Evolutionary conservation across 2,329 filamentous ascomycete species (phyloP).

Genomic region (Hymenoscyphus scutula): DNA sequence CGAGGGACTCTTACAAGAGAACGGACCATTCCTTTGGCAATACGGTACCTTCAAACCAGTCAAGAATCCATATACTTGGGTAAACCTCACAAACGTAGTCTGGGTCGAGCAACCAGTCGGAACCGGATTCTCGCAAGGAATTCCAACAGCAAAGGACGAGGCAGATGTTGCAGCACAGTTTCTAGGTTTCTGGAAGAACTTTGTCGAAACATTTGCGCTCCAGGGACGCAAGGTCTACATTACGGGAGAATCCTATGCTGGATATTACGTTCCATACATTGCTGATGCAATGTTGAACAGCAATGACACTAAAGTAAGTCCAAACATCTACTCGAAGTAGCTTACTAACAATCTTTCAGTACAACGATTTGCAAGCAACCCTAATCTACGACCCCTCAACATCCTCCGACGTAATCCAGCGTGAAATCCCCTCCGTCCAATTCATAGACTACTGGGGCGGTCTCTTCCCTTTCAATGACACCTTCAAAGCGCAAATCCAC

Average conservation of each 20-base stretch:
- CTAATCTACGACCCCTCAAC: constrained; percentile 72
- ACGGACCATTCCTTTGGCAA: constrained; percentile 71
- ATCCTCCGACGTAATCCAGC: constrained; percentile 47
- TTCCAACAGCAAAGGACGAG: constrained; percentile 61
- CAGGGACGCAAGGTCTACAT: constrained; percentile 70
- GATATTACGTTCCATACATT: constrained; percentile 18
- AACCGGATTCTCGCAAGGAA: constrained; percentile 37
- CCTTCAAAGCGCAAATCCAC: constrained; percentile 50
- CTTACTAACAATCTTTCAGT: constrained; percentile 31
- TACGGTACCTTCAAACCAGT: constrained; percentile 58
- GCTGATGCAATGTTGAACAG: constrained; percentile 65
- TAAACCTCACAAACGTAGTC: constrained; percentile 34
- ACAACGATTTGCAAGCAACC: constrained; percentile 67
- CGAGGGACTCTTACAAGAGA: constrained; percentile 71
- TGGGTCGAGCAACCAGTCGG: constrained; percentile 36
- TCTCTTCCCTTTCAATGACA: constrained; percentile 63
- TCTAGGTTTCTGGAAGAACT: constrained; percentile 76
- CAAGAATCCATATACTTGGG: constrained; percentile 33
- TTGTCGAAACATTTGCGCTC: constrained; percentile 67
- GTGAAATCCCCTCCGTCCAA: constrained; percentile 49
- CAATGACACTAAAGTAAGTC: constrained; percentile 40
- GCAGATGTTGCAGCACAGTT: constrained; percentile 70
- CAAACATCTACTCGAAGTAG: too few species aligned
- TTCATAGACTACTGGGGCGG: constrained; percentile 60
- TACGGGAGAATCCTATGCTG: constrained; percentile 46